phyloP scores from a whole-genome alignment of 2,329 filamentous ascomycete genomes.

The Chaetomiaceae sp. region DNA sequence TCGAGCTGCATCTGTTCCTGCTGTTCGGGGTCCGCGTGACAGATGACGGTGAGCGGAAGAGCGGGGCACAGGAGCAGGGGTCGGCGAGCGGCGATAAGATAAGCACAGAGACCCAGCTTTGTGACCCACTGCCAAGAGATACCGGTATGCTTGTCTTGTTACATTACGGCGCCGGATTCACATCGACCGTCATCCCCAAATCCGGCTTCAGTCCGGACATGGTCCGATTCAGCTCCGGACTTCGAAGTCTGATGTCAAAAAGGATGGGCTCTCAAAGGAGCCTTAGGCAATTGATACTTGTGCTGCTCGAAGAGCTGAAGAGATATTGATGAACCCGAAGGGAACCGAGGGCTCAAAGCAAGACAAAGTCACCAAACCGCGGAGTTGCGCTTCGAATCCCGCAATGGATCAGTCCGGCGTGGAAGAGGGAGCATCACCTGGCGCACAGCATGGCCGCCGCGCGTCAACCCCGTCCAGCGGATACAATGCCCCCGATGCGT shows the following conservation, averaged over 20 bases:
- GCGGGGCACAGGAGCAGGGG: not conserved
- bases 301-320: too few relatives aligned
- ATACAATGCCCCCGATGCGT: not conserved
- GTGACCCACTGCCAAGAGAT: not conserved
- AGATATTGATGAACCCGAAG: not conserved
- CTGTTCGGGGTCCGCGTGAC: constrained; percentile 13
- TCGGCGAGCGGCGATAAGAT: not conserved
- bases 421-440: not conserved
- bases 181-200: not conserved
- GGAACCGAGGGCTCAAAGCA: not conserved
- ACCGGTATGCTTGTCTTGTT: too few relatives aligned
- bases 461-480: not conserved
- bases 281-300: too few relatives aligned
- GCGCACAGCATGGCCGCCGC: not conserved
- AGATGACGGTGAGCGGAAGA: constrained; percentile 6
- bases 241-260: not conserved
- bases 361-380: too few relatives aligned
- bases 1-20: constrained; percentile 2
- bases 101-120: not conserved
- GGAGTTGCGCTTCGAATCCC: too few relatives aligned
- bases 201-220: not conserved
- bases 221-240: not conserved
- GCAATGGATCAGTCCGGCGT: not conserved
- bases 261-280: not conserved
- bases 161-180: too few relatives aligned